phyloP scores from a whole-genome alignment of 1,284 basidiomycete genomes.

The Albatrellus sp. region DNA sequence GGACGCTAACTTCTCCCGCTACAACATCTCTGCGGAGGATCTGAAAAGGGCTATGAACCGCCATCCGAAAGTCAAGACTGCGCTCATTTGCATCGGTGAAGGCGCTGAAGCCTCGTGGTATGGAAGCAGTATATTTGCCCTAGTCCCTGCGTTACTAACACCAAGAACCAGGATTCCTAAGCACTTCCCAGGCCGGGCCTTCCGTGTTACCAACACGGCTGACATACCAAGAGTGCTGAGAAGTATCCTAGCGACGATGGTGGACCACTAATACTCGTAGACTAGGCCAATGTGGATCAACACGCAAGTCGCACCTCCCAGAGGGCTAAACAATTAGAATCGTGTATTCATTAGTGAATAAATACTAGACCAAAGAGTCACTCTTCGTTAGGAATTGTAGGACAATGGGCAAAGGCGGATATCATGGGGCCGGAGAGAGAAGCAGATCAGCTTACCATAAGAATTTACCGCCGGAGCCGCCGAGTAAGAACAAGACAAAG shows the following conservation, averaged over 20 bases:
- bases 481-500: too few species aligned
- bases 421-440: too few species aligned
- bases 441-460: too few species aligned
- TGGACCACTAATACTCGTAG: slow-evolving; percentile 19
- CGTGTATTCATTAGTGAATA: too few species aligned
- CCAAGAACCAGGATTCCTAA: slow-evolving; percentile 36
- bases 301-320: too few species aligned
- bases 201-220: slow-evolving; percentile 24
- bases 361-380: too few species aligned
- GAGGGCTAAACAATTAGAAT: too few species aligned
- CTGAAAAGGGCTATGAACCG: slow-evolving; percentile 42
- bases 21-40: slow-evolving; percentile 49
- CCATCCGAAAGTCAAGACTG: slow-evolving; percentile 53
- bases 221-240: slow-evolving; percentile 28
- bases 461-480: too few species aligned
- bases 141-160: slow-evolving; percentile 1
- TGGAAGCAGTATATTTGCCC: slow-evolving; percentile 8
- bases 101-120: slow-evolving; percentile 51
- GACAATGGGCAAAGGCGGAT: too few species aligned
- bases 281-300: too few species aligned
- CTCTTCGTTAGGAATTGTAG: too few species aligned
- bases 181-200: slow-evolving; percentile 27
- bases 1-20: slow-evolving; percentile 55
- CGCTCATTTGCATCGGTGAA: slow-evolving; percentile 58
- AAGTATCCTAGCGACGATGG: slow-evolving; percentile 26